Evolutionary conservation across 257 asterid species (phyloP), one percentile per base, ranked within the genome.

Genomic region (Echites panduratus): DNA sequence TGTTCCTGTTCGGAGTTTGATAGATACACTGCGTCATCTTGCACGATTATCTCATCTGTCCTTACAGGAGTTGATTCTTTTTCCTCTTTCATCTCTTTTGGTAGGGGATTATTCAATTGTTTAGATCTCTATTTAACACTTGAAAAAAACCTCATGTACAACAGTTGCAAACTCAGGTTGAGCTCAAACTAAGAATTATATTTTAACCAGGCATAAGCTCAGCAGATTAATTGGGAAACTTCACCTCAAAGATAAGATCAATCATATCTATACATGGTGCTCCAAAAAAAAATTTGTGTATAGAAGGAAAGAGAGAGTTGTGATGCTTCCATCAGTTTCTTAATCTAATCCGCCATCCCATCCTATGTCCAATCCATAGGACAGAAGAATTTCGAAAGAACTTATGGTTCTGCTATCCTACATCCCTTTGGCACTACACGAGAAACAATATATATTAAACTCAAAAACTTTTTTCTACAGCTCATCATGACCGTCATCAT

Each of bases 401-500:
- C 56, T 19, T 35, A 52, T 70, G n/a, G n/a, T 56, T 70, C 4
- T 16, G 26, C 58, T 72, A 72, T 32, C 59, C 76, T 72, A 45
- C 70, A 29, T 27, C 35, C n/a, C 49, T 44, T 17, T 17, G 22
- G 14, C 9, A 27, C 68, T 24, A 38, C 29, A 40, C 20, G 9
- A 48, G 0, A 69, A 9, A 70, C 4, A 32, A 59, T 4, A 50
- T 32, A 32, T 32, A 64, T 44, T 26, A 8, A 29, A 49, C 43
- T 64, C n/a, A 29, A 32, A 59, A 5, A 4, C 17, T 17, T 50
- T 45, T 70, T 26, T 78, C 75, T 85, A 89, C 82, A 91, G 89
- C 74, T 89, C 96, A 63, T 89, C 96, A 27, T 86, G 93, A 24
- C 64, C 66, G 40, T 80, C 96, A 0, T 88, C 96, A 1, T 85